These are phyloP conservation scores for Alternaria conjuncta DNA, from an alignment of 2,329 filamentous ascomycete genomes.

Conservation along the genomic window DNA sequence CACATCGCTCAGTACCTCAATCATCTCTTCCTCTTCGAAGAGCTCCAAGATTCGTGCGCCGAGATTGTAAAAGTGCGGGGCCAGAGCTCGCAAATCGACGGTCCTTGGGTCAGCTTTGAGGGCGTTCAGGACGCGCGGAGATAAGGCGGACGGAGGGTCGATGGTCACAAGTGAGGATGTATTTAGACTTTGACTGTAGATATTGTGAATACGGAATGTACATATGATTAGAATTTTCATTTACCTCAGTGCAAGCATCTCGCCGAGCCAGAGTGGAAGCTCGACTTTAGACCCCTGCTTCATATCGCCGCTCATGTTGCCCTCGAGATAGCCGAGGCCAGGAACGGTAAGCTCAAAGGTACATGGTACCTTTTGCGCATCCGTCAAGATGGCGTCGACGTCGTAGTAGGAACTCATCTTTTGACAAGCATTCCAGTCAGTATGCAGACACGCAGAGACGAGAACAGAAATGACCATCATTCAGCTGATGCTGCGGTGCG, in stretches of 20 bases:
- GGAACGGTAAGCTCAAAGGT: conserved; percentile 91
- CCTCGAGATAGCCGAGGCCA: conserved; percentile 86
- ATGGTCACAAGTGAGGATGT: conserved; percentile 65
- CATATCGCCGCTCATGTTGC: conserved; percentile 74
- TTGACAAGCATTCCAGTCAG: not conserved
- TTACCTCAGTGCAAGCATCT: conserved; percentile 82
- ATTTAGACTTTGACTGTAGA: conserved; percentile 39
- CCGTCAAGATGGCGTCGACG: conserved; percentile 82
- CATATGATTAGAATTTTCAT: not conserved
- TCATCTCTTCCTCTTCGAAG: conserved; percentile 86
- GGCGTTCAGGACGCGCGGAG: conserved; percentile 82
- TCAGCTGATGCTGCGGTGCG: not conserved
- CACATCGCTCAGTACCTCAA: conserved; percentile 62
- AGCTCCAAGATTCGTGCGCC: conserved; percentile 86
- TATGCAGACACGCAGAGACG: not conserved
- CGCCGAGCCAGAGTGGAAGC: conserved; percentile 91
- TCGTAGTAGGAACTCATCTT: conserved; percentile 75
- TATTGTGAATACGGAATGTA: conserved; percentile 9
- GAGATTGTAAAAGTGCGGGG: conserved; percentile 86
- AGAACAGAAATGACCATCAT: not conserved
- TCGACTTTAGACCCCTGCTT: conserved; percentile 80
- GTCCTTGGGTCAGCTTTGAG: conserved; percentile 88
- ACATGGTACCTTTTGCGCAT: conserved; percentile 94
- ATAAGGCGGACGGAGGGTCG: conserved; percentile 79
- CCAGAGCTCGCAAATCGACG: conserved; percentile 82